Evolutionary conservation across 192 early-diverging fungal genomes (phyloP).

Genomic region (Coemansia guatemalensis): DNA sequence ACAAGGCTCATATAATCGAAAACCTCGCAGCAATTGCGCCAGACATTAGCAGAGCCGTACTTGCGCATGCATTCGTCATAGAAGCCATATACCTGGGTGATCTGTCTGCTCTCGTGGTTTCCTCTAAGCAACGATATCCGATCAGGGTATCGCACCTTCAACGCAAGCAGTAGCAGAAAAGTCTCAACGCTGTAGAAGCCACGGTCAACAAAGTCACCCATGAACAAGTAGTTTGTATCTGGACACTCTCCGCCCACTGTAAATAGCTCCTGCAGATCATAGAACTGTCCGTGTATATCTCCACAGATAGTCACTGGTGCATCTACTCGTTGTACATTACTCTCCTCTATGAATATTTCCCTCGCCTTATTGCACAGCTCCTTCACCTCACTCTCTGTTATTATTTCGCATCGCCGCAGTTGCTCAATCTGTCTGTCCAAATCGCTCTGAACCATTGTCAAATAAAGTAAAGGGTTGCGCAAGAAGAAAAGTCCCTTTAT

Average conservation of each 20-base stretch:
- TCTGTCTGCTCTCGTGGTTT: conserved; percentile 92
- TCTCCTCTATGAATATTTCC: conserved; percentile 94
- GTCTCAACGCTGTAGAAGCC: conserved; percentile 98
- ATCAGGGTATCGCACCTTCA: conserved; percentile 93
- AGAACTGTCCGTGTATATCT: conserved; percentile 98
- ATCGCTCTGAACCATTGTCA: conserved; percentile 52
- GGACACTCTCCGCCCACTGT: conserved; percentile 92
- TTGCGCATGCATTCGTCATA: conserved; percentile 97
- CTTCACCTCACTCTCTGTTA: conserved; percentile 90
- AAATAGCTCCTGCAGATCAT: conserved; percentile 94
- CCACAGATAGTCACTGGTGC: conserved; percentile 96
- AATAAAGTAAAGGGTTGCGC: no score
- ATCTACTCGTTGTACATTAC: conserved; percentile 93
- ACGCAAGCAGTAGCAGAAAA: conserved; percentile 88
- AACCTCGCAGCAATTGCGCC: conserved; percentile 97
- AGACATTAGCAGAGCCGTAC: conserved; percentile 94
- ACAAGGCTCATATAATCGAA: conserved; percentile 96
- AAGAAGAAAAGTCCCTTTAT: no score
- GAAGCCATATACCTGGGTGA: conserved; percentile 99
- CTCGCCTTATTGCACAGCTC: conserved; percentile 92
- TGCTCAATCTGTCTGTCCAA: conserved; percentile 80
- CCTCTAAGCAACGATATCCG: conserved; percentile 91
- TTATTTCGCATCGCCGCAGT: conserved; percentile 86
- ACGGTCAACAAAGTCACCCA: conserved; percentile 97
- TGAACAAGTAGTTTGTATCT: conserved; percentile 97